phyloP scores from a whole-genome alignment of 345 rosid genomes.

The Schrenkiella parvula region DNA sequence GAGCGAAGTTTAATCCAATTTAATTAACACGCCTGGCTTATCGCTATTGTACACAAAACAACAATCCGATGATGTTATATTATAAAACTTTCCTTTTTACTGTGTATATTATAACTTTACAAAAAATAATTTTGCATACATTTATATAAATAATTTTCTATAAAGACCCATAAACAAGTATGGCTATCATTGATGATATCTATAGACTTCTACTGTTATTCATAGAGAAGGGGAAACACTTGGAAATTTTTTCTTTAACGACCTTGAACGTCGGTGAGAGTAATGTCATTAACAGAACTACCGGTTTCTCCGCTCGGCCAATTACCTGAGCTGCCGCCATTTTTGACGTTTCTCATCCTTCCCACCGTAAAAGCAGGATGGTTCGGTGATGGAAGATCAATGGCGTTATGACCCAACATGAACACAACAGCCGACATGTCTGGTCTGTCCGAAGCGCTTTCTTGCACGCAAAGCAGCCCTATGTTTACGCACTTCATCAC shows the following conservation, averaged over 20 bases:
- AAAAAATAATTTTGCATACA: background rate
- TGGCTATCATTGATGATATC: background rate
- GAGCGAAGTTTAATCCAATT: background rate
- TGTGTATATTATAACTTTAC: background rate
- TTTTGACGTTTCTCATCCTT: conserved; percentile 2
- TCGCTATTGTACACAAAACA: too few species aligned
- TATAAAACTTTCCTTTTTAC: background rate
- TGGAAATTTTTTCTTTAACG: conserved; percentile 28
- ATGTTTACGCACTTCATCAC: conserved; percentile 40
- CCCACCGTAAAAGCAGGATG: conserved; percentile 48
- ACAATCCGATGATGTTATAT: too few species aligned
- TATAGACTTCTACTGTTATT: background rate
- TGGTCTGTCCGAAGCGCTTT: conserved; percentile 49
- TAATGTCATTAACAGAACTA: conserved; percentile 35
- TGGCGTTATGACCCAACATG: conserved; percentile 41
- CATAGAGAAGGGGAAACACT: background rate
- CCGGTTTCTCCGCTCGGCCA: conserved; percentile 22
- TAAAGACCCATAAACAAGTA: background rate
- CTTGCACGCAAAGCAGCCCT: conserved; percentile 54
- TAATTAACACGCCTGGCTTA: too few species aligned
- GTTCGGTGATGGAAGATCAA: conserved; percentile 42
- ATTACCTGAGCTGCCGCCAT: conserved; percentile 5
- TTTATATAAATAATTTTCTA: background rate
- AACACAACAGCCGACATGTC: conserved; percentile 46
- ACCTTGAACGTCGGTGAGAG: conserved; percentile 29